Evolutionary conservation across 2,329 filamentous ascomycete species (phyloP).

Genomic region (Aspergillus ibericus): DNA sequence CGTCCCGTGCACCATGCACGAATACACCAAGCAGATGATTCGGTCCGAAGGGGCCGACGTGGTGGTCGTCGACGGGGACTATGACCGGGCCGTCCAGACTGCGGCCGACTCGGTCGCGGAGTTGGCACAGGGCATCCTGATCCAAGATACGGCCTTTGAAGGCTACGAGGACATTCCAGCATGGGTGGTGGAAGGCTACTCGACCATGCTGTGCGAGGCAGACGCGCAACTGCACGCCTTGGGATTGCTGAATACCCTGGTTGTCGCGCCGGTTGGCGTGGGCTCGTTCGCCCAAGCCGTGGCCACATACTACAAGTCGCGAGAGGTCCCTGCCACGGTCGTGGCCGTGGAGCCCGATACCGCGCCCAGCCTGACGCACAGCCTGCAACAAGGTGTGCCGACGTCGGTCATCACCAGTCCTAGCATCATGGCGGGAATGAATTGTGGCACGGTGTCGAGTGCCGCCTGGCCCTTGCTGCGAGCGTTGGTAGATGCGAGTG

Average conservation of each 20-base stretch:
- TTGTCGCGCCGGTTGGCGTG: constrained; percentile 69
- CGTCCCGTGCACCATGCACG: constrained; percentile 61
- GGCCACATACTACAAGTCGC: constrained; percentile 61
- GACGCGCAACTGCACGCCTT: constrained; percentile 59
- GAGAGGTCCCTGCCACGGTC: constrained; percentile 43
- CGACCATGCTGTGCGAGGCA: constrained; percentile 68
- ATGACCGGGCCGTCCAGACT: constrained; percentile 61
- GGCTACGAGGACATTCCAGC: constrained; percentile 66
- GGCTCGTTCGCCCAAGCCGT: constrained; percentile 73
- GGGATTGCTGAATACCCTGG: constrained; percentile 46
- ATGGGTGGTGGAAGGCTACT: constrained; percentile 78
- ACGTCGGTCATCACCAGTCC: constrained; percentile 55
- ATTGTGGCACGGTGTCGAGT: constrained; percentile 68
- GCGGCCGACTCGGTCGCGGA: constrained; percentile 45
- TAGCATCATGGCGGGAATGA: constrained; percentile 73
- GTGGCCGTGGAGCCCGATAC: constrained; percentile 69
- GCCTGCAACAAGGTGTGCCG: constrained; percentile 49
- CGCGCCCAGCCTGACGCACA: constrained; percentile 55
- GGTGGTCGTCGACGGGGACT: constrained; percentile 56
- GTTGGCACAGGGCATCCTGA: constrained; percentile 51
- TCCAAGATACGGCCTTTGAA: constrained; percentile 68
- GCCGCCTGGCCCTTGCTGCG: constrained; percentile 64
- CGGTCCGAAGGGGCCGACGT: constrained; percentile 63
- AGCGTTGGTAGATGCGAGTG: constrained; percentile 59
- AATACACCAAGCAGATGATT: constrained; percentile 57